Evolutionary conservation across 2,329 filamentous ascomycete genomes (phyloP).

Genomic region (Daldinia eschscholtzii): DNA sequence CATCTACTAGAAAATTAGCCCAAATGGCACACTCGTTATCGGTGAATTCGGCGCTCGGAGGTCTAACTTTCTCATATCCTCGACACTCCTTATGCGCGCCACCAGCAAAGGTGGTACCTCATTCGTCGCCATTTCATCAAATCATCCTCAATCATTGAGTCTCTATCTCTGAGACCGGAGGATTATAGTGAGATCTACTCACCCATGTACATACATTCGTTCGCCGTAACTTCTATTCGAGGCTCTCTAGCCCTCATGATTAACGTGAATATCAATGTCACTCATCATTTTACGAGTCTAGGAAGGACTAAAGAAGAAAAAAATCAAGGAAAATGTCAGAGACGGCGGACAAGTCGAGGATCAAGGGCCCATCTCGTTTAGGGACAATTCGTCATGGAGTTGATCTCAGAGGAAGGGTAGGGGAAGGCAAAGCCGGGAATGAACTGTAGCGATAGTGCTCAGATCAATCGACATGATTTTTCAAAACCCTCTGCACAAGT

Average conservation of each 20-base stretch:
- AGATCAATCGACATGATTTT: slow-evolving; percentile 27
- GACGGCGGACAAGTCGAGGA: background rate
- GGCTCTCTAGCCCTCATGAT: slow-evolving; percentile 18
- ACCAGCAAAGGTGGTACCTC: slow-evolving; percentile 25
- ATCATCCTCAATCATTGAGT: slow-evolving; percentile 14
- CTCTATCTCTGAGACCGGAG: slow-evolving; percentile 7
- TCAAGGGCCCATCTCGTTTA: background rate
- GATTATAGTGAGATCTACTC: background rate
- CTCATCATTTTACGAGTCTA: slow-evolving; percentile 35
- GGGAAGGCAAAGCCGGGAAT: background rate
- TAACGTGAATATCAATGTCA: slow-evolving; percentile 21
- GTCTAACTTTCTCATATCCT: slow-evolving; percentile 23
- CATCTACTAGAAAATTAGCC: slow-evolving; percentile 4
- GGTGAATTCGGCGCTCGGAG: slow-evolving; percentile 22
- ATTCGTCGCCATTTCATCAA: slow-evolving; percentile 25
- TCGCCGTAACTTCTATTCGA: slow-evolving; percentile 29
- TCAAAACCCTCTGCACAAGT: slow-evolving; percentile 2
- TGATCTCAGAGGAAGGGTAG: slow-evolving; percentile 1
- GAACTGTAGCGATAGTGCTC: slow-evolving; percentile 11
- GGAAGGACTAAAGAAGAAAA: slow-evolving; percentile 17
- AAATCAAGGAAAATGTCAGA: background rate
- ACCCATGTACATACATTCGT: slow-evolving; percentile 40
- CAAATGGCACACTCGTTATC: slow-evolving; percentile 9
- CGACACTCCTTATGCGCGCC: slow-evolving; percentile 22
- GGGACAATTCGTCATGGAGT: background rate